phyloP scores from a whole-genome alignment of 2,329 filamentous ascomycete species.

The Cytospora schulzeri region DNA sequence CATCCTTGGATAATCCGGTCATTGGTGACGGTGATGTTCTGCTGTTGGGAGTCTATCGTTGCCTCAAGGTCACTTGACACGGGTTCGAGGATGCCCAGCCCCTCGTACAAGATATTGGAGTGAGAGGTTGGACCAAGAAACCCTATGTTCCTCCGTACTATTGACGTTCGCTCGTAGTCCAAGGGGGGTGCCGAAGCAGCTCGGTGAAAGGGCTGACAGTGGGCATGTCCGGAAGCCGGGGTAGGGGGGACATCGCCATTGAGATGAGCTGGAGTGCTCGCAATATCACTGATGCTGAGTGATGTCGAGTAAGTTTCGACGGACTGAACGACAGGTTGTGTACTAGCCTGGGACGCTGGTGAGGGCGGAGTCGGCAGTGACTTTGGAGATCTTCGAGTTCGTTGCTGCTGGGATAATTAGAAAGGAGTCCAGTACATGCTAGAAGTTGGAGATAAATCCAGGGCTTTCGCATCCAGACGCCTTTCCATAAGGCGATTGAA shows the following conservation, averaged over 20 bases:
- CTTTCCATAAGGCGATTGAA: background rate
- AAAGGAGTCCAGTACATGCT: background rate
- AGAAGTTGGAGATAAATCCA: no score
- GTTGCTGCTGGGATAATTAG: conserved; percentile 9
- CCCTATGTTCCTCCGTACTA: conserved; percentile 33
- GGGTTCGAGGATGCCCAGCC: conserved; percentile 34
- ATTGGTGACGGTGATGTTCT: conserved; percentile 34
- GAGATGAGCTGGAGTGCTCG: conserved; percentile 9
- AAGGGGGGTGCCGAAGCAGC: conserved; percentile 37
- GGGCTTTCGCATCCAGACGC: background rate
- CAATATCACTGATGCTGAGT: background rate
- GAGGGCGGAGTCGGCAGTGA: conserved; percentile 31
- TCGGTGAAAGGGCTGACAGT: conserved; percentile 32
- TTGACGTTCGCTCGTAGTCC: conserved; percentile 29
- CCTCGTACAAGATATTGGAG: conserved; percentile 38
- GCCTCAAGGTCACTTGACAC: conserved; percentile 32
- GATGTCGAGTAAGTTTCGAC: conserved; percentile 30
- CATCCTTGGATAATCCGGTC: conserved; percentile 37
- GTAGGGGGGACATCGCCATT: conserved; percentile 15
- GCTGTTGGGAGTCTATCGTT: conserved; percentile 27
- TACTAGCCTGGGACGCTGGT: conserved; percentile 30
- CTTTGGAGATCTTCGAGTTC: conserved; percentile 10
- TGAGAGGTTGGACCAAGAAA: conserved; percentile 38
- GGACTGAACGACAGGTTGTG: conserved; percentile 28
- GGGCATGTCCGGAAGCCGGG: conserved; percentile 26